phyloP scores from a whole-genome alignment of 2,329 filamentous ascomycete genomes.

The Claviceps africana region DNA sequence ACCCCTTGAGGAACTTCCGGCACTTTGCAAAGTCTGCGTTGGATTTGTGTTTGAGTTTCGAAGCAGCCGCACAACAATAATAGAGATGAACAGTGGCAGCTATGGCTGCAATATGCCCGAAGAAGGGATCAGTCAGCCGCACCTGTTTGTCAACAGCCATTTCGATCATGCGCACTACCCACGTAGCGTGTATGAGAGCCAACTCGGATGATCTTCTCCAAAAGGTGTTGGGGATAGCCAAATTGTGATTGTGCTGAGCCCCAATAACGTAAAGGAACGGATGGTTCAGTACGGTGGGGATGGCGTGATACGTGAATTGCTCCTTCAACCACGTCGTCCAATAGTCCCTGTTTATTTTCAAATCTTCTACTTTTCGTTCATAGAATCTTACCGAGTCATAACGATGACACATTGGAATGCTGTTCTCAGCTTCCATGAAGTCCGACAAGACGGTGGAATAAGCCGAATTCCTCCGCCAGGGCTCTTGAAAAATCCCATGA shows the following conservation, averaged over 20 bases:
- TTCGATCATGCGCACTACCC: slow-evolving; percentile 39
- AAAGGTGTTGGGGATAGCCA: slow-evolving; percentile 39
- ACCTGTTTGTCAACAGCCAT: slow-evolving; percentile 38
- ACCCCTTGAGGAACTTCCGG: slow-evolving; percentile 32
- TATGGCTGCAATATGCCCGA: slow-evolving; percentile 36
- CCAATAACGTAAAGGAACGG: slow-evolving; percentile 39
- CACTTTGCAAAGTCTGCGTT: slow-evolving; percentile 38
- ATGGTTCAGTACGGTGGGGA: slow-evolving; percentile 36
- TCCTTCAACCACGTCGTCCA: slow-evolving; percentile 39
- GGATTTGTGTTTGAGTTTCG: slow-evolving; percentile 34
- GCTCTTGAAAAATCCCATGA: slow-evolving; percentile 31
- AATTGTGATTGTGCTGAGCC: slow-evolving; percentile 35
- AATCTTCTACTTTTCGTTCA: slow-evolving; percentile 31
- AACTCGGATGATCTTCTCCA: slow-evolving; percentile 38
- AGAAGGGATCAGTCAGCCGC: slow-evolving; percentile 35
- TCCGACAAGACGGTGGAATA: slow-evolving; percentile 36
- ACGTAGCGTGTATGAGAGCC: slow-evolving; percentile 36
- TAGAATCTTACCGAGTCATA: slow-evolving; percentile 40
- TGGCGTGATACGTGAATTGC: slow-evolving; percentile 39
- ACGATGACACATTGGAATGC: slow-evolving; percentile 34
- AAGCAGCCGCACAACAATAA: slow-evolving; percentile 36
- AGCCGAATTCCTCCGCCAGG: slow-evolving; percentile 37
- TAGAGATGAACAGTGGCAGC: slow-evolving; percentile 40
- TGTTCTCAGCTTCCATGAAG: slow-evolving; percentile 35
- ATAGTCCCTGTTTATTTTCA: slow-evolving; percentile 30